These are phyloP conservation scores for Pyrenochaeta sp. DNA, from an alignment of 2,329 filamentous ascomycete species.

Conservation along the genomic window DNA sequence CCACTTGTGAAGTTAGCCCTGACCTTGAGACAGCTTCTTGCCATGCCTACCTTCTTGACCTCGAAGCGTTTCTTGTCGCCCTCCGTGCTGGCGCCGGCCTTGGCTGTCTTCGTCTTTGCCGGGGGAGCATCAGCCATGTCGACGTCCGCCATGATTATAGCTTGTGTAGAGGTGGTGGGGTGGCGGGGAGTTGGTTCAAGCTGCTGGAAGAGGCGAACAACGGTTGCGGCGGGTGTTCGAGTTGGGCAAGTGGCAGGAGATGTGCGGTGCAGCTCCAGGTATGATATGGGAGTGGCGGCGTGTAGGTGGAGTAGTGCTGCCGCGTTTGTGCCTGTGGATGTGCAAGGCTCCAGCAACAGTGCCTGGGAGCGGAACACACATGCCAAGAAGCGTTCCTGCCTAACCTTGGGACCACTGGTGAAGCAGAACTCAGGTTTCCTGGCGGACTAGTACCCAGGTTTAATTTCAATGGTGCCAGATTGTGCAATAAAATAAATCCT, in stretches of 20 bases:
- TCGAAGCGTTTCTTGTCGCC: slow-evolving; percentile 94
- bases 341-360: slow-evolving; percentile 21
- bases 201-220: slow-evolving; percentile 3
- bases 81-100: slow-evolving; percentile 61
- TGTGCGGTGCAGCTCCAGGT: slow-evolving; percentile 9
- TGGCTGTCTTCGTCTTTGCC: slow-evolving; percentile 61
- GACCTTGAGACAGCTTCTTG: slow-evolving; percentile 7
- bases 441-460: too few relatives aligned
- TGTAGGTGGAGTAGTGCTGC: slow-evolving; percentile 8
- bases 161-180: slow-evolving; percentile 29
- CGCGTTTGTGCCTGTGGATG: slow-evolving; percentile 8
- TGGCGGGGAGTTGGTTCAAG: slow-evolving; percentile 28
- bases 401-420: not conserved
- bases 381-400: slow-evolving; percentile 21
- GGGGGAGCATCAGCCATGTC: slow-evolving; percentile 89
- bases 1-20: slow-evolving; percentile 70
- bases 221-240: slow-evolving; percentile 2
- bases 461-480: too few relatives aligned
- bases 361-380: slow-evolving; percentile 9
- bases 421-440: not conserved
- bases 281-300: slow-evolving; percentile 9
- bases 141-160: slow-evolving; percentile 81
- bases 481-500: too few relatives aligned
- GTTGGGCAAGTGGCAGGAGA: not conserved
- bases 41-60: slow-evolving; percentile 85